phyloP scores from a whole-genome alignment of 768 basidiomycete species.

The Serendipita sp. region DNA sequence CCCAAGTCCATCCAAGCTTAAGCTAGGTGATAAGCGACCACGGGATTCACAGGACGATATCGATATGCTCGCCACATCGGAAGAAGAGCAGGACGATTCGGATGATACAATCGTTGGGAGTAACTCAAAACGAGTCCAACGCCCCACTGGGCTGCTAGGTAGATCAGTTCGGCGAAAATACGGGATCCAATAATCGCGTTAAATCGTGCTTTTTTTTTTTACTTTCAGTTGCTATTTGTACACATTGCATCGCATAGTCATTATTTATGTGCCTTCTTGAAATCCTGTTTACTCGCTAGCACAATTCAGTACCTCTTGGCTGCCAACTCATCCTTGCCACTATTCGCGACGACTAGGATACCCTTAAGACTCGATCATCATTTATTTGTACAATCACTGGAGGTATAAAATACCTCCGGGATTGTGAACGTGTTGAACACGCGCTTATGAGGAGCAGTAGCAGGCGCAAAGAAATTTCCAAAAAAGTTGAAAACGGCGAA shows the following conservation, averaged over 20 bases:
- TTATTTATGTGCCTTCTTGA: not conserved
- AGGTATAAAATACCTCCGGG: not conserved
- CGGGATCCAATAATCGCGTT: not conserved
- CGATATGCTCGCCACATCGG: not conserved
- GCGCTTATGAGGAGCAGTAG: not conserved
- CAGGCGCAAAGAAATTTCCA: not conserved
- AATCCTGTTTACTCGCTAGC: not conserved
- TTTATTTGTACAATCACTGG: not conserved
- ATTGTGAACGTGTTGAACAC: not conserved
- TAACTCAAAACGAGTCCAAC: not conserved
- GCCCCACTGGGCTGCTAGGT: not conserved
- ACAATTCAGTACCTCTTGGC: not conserved
- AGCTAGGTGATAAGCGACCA: not conserved
- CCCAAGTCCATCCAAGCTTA: not conserved
- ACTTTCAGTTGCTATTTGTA: not conserved
- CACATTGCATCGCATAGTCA: not conserved
- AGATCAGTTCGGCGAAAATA: not conserved
- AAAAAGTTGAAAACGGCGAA: not conserved
- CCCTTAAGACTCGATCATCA: no score
- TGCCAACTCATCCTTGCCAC: not conserved
- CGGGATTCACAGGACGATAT: conserved; percentile 1
- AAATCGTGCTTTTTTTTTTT: not conserved
- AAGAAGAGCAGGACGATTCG: not conserved
- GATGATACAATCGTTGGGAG: not conserved
- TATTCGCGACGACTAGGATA: not conserved